phyloP scores from a whole-genome alignment of 2,329 filamentous ascomycete genomes.

The Colletotrichum theobromicola region DNA sequence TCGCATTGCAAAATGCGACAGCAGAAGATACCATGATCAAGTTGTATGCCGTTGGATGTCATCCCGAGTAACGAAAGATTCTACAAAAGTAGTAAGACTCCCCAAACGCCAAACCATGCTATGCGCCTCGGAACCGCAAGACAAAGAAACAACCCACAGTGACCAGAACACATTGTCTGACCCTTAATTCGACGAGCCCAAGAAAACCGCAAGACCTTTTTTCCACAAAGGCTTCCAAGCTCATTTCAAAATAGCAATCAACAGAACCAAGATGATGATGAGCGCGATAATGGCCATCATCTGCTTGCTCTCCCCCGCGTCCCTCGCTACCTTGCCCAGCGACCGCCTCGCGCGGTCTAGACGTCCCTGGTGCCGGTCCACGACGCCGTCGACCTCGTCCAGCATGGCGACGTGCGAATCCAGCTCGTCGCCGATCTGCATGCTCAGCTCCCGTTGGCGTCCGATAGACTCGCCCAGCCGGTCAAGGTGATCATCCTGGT shows the following conservation, averaged over 20 bases:
- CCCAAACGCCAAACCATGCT: conserved; percentile 19
- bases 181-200: conserved; percentile 33
- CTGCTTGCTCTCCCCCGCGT: conserved; percentile 86
- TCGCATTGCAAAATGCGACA: background rate
- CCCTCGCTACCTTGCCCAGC: conserved; percentile 73
- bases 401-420: conserved; percentile 89
- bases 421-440: conserved; percentile 95
- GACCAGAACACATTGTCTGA: conserved; percentile 31
- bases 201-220: background rate
- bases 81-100: background rate
- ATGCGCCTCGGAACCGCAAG: conserved; percentile 7
- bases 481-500: conserved; percentile 95
- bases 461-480: conserved; percentile 83
- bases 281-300: conserved; percentile 81
- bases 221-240: conserved; percentile 40
- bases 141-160: background rate
- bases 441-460: conserved; percentile 88
- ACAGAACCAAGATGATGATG: conserved; percentile 80
- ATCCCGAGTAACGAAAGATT: background rate
- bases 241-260: conserved; percentile 83
- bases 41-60: background rate
- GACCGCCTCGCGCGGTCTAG: conserved; percentile 77
- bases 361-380: conserved; percentile 80
- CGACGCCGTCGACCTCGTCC: conserved; percentile 84
- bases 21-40: background rate